Conservation (phyloP, 2,329 filamentous ascomycete species). For the Mycosphaerelloides madeirae region DNA sequence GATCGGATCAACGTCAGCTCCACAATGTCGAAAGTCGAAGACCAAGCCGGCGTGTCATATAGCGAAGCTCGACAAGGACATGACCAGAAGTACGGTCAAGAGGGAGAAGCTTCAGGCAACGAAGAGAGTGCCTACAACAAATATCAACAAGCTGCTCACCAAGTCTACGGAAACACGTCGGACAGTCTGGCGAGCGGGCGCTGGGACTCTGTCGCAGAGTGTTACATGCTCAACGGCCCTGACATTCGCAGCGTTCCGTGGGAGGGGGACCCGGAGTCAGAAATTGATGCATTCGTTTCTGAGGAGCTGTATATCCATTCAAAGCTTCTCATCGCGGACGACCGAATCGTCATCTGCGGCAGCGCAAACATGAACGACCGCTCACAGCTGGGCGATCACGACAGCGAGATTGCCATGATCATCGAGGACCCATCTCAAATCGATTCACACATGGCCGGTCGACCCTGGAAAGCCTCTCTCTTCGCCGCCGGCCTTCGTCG, state of each 20-base stretch:
- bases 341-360: slow-evolving; percentile 75
- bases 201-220: slow-evolving; percentile 72
- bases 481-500: slow-evolving; percentile 79
- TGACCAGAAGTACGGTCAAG: slow-evolving; percentile 29
- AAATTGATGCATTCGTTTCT: slow-evolving; percentile 59
- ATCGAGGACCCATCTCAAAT: slow-evolving; percentile 73
- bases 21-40: slow-evolving; percentile 58
- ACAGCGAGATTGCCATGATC: slow-evolving; percentile 84
- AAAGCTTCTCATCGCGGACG: slow-evolving; percentile 76
- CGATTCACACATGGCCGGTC: slow-evolving; percentile 67
- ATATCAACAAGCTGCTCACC: slow-evolving; percentile 66
- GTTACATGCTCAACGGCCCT: slow-evolving; percentile 75
- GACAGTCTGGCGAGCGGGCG: slow-evolving; percentile 47
- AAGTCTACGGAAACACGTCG: slow-evolving; percentile 41
- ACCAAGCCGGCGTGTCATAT: slow-evolving; percentile 62
- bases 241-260: slow-evolving; percentile 63
- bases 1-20: slow-evolving; percentile 72
- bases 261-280: slow-evolving; percentile 49
- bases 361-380: slow-evolving; percentile 66
- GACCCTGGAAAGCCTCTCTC: slow-evolving; percentile 64
- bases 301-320: slow-evolving; percentile 62
- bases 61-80: slow-evolving; percentile 61
- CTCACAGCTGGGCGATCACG: slow-evolving; percentile 76
- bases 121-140: slow-evolving; percentile 49
- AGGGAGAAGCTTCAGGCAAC: not conserved